Percentiles rank a stretch among this genome's conserved stretches.
Conservation (phyloP, 2,329 filamentous ascomycete genomes). For the Diaporthe sp. region DNA sequence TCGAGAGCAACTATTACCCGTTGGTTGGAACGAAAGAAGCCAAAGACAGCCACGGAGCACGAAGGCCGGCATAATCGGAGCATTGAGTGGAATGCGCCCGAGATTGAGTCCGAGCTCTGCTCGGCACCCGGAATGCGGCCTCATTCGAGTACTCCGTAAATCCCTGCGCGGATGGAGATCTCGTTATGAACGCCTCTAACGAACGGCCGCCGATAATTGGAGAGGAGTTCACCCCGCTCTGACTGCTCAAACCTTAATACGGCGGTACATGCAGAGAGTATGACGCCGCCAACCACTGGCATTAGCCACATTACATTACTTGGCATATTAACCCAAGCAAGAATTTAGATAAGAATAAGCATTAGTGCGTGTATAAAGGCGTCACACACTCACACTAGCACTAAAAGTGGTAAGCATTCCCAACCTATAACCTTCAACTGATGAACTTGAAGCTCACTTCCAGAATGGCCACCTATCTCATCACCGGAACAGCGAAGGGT, state of each 20-base stretch:
- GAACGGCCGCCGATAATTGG: conserved; percentile 18
- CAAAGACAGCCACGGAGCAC: not conserved
- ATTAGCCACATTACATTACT: not conserved
- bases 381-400: not conserved
- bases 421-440: too few relatives aligned
- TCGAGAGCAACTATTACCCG: not conserved
- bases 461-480: conserved; percentile 16
- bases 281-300: not conserved
- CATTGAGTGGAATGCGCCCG: not conserved
- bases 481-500: conserved; percentile 21
- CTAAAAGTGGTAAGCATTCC: not conserved
- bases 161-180: not conserved
- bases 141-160: not conserved
- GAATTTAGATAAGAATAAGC: too few relatives aligned
- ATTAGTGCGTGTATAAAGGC: conserved; percentile 16
- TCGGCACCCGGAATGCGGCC: conserved; percentile 13
- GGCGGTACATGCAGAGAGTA: not conserved
- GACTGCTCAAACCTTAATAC: not conserved
- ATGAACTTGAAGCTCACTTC: not conserved
- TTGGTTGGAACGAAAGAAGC: not conserved
- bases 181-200: not conserved
- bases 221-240: conserved; percentile 3
- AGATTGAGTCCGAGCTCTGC: not conserved
- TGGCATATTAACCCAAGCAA: not conserved
- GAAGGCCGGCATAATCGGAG: not conserved